Percentiles rank a stretch among this genome's conserved stretches.
These are phyloP conservation scores for Castanea crenata DNA, from an alignment of 306 rosid species.

Conservation along the genomic window DNA sequence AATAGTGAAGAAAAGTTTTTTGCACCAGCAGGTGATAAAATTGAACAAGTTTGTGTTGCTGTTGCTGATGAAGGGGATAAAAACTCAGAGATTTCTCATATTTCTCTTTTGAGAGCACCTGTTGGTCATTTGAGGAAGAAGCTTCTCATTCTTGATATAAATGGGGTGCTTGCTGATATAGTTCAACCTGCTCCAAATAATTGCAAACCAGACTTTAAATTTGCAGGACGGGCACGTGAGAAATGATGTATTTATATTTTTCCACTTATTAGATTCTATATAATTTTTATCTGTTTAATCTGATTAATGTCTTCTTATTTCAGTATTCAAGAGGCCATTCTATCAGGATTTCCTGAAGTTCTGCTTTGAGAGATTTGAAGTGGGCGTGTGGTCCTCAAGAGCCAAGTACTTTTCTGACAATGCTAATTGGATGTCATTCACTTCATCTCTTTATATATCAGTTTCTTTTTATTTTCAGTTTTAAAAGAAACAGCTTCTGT, in stretches of 20 bases:
- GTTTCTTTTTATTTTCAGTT: not conserved
- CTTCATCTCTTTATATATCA: not conserved
- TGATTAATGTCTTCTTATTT: slow-evolving; percentile 32
- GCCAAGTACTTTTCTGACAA: slow-evolving; percentile 45
- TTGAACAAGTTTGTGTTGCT: slow-evolving; percentile 8
- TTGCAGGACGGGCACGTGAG: slow-evolving; percentile 57
- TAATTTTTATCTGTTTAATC: not conserved
- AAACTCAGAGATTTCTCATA: slow-evolving; percentile 13
- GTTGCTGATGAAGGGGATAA: slow-evolving; percentile 23
- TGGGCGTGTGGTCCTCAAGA: slow-evolving; percentile 91
- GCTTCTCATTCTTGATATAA: slow-evolving; percentile 83
- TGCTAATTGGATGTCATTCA: slow-evolving; percentile 6
- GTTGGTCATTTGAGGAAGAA: slow-evolving; percentile 41
- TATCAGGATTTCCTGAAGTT: slow-evolving; percentile 67
- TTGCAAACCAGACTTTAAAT: slow-evolving; percentile 45
- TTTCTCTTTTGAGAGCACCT: slow-evolving; percentile 32
- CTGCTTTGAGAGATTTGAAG: slow-evolving; percentile 91
- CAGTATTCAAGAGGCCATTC: slow-evolving; percentile 89
- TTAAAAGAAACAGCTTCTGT: not conserved
- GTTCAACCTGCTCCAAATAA: slow-evolving; percentile 56
- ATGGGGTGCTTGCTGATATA: slow-evolving; percentile 77
- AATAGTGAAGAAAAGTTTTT: slow-evolving; percentile 9
- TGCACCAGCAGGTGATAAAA: slow-evolving; percentile 13
- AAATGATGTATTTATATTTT: not conserved
- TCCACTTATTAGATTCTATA: not conserved